These are phyloP conservation scores for Saccharomycopsis crataegensis DNA, from an alignment of 1,139 yeast species.

Conservation along the genomic window DNA sequence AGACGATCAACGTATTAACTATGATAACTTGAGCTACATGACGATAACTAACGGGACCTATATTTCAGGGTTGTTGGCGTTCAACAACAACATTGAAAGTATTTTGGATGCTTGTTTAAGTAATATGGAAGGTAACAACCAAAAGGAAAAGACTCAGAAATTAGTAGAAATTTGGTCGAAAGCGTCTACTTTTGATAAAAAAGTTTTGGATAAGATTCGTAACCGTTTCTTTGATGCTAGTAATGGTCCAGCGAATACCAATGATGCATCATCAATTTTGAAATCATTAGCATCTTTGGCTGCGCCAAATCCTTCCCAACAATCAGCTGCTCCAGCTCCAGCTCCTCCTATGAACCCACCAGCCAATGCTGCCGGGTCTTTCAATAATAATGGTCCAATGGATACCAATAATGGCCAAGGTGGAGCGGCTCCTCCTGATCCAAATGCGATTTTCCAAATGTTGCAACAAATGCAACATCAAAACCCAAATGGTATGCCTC, in stretches of 20 bases:
- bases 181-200: constrained; percentile 65
- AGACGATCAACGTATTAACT: constrained; percentile 15
- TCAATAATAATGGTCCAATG: background rate
- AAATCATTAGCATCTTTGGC: constrained; percentile 57
- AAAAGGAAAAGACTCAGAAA: constrained; percentile 68
- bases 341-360: background rate
- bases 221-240: constrained; percentile 47
- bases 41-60: constrained; percentile 9
- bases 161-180: constrained; percentile 90
- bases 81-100: constrained; percentile 28
- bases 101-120: constrained; percentile 26
- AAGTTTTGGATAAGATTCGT: constrained; percentile 48
- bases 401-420: background rate
- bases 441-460: constrained; percentile 37
- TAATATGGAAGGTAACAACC: constrained; percentile 30
- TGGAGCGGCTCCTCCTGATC: constrained; percentile 21
- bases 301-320: background rate
- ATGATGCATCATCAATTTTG: constrained; percentile 29
- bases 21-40: constrained; percentile 25
- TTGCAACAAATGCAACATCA: constrained; percentile 29
- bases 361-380: background rate
- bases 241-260: background rate
- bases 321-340: constrained; percentile 27
- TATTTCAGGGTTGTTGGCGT: constrained; percentile 19
- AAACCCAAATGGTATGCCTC: constrained; percentile 5